These are phyloP conservation scores for Lineolata rhizophorae DNA, from an alignment of 495 filamentous ascomycete genomes.

Conservation along the genomic window DNA sequence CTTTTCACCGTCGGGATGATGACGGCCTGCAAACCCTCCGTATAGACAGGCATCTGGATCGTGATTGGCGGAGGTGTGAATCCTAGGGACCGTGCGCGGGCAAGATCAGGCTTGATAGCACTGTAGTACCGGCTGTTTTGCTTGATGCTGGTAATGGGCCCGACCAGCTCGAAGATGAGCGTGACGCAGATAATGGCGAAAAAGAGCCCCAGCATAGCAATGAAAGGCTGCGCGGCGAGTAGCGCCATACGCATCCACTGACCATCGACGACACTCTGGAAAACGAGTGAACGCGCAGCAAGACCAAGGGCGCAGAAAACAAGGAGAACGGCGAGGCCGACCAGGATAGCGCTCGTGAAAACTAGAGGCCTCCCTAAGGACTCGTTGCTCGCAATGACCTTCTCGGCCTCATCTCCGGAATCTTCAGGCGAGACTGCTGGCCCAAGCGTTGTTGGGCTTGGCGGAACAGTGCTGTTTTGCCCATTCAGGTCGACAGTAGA, in stretches of 20 bases:
- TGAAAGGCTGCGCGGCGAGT: constrained; percentile 4
- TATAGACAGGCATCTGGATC: constrained; percentile 53
- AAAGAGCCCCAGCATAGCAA: constrained; percentile 6
- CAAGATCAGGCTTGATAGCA: not conserved
- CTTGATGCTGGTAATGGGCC: not conserved
- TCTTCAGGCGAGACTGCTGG: too few species aligned
- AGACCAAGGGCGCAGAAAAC: constrained; percentile 6
- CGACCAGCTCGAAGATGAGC: not conserved
- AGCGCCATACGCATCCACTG: constrained; percentile 4
- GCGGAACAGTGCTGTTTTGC: constrained; percentile 25
- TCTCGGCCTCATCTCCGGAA: constrained; percentile 6
- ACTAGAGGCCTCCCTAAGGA: constrained; percentile 5
- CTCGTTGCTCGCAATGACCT: constrained; percentile 3
- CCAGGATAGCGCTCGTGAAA: constrained; percentile 6
- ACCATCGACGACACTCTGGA: constrained; percentile 4
- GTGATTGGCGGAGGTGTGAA: constrained; percentile 48
- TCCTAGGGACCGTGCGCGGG: not conserved
- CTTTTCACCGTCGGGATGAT: constrained; percentile 36
- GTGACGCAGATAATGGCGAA: constrained; percentile 4
- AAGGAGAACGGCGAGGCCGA: constrained; percentile 5
- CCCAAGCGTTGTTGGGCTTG: too few species aligned
- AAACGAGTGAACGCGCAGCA: constrained; percentile 2
- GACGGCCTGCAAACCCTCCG: constrained; percentile 37
- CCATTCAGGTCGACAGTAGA: constrained; percentile 16
- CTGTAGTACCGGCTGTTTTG: not conserved